Conservation (phyloP, 129 eudicot species). For the Flaveria ramosissima region DNA sequence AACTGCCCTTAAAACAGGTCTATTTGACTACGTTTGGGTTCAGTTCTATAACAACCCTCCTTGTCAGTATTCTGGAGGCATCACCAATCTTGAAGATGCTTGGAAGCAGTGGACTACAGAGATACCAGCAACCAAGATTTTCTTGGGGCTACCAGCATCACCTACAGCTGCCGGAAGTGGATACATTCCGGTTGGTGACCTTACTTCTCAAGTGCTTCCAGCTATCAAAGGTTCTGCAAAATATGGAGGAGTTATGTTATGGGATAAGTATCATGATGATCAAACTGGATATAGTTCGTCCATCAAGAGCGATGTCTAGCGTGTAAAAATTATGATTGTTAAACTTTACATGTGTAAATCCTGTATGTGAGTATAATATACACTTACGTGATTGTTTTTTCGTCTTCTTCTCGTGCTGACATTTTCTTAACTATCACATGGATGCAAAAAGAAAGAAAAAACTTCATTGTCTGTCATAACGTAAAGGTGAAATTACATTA, state of each 20-base stretch:
- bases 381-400: not conserved
- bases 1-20: slow-evolving; percentile 40
- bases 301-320: slow-evolving; percentile 34
- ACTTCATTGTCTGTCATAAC: not conserved
- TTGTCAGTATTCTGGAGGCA: slow-evolving; percentile 36
- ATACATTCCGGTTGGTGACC: slow-evolving; percentile 32
- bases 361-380: not conserved
- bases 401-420: not conserved
- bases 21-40: slow-evolving; percentile 38
- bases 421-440: not conserved
- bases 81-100: slow-evolving; percentile 24
- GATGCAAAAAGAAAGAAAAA: not conserved
- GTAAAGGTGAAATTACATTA: not conserved
- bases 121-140: slow-evolving; percentile 33
- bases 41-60: slow-evolving; percentile 40
- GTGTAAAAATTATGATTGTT: not conserved
- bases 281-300: slow-evolving; percentile 37
- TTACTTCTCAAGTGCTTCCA: slow-evolving; percentile 37
- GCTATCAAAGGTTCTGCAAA: slow-evolving; percentile 29
- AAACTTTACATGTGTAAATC: not conserved
- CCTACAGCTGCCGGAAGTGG: slow-evolving; percentile 45
- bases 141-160: slow-evolving; percentile 49
- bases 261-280: slow-evolving; percentile 31
- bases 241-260: slow-evolving; percentile 43
- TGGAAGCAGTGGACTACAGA: slow-evolving; percentile 43